Conservation (phyloP, 768 basidiomycete genomes). For the Pleurotus pulmonarius region DNA sequence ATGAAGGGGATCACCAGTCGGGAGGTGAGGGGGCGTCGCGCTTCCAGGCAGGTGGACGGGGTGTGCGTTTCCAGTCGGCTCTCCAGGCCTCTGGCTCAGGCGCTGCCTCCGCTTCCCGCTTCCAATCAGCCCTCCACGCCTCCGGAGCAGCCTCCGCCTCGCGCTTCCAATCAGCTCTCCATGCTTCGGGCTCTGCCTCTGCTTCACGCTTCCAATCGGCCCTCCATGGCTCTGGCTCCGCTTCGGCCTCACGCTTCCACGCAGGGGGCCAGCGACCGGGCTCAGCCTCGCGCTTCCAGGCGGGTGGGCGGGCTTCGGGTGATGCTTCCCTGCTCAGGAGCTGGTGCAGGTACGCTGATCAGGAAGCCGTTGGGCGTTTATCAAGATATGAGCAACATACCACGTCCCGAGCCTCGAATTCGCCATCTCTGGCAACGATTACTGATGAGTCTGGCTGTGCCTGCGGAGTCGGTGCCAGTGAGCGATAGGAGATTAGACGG, state of each 20-base stretch:
- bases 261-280: background rate
- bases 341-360: background rate
- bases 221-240: slow-evolving; percentile 1
- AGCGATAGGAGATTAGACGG: background rate
- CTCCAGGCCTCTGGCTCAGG: background rate
- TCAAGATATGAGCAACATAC: background rate
- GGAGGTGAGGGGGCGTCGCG: background rate
- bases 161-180: background rate
- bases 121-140: background rate
- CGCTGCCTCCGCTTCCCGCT: background rate
- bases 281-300: slow-evolving; percentile 1
- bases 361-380: too few species aligned
- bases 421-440: slow-evolving; percentile 1
- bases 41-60: background rate
- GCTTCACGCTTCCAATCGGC: background rate
- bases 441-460: slow-evolving; percentile 2
- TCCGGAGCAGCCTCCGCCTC: background rate
- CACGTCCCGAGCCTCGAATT: slow-evolving; percentile 2
- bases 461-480: background rate
- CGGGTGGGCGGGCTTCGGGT: background rate
- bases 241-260: slow-evolving; percentile 2
- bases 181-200: background rate
- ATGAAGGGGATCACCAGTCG: background rate
- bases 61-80: background rate
- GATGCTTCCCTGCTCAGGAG: background rate